Conservation (phyloP, 208 protist genomes). For the Kentomonas sorsogonicus region DNA sequence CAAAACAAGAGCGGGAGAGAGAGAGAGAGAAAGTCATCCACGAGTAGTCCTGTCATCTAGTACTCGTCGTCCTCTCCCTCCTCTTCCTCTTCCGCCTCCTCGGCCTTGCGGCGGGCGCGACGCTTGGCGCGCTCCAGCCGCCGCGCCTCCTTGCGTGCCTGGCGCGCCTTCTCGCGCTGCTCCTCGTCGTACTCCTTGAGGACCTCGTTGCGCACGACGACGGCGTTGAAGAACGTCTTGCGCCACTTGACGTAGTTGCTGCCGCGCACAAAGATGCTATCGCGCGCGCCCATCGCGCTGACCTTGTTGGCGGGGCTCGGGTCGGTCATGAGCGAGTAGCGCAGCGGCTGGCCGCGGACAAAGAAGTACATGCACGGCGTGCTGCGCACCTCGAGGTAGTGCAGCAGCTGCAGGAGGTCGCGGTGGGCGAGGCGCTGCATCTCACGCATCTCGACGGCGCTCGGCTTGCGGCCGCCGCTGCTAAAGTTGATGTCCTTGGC, state of each 20-base stretch:
- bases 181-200: conserved; percentile 59
- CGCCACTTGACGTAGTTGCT: conserved; percentile 69
- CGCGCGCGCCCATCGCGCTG: conserved; percentile 19
- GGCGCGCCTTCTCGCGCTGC: conserved; percentile 31
- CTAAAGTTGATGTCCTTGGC: conserved; percentile 51
- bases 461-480: conserved; percentile 45
- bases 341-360: conserved; percentile 45
- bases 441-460: conserved; percentile 30
- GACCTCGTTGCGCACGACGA: conserved; percentile 68
- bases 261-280: conserved; percentile 42
- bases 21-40: background rate
- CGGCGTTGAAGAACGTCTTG: conserved; percentile 57
- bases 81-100: conserved; percentile 15
- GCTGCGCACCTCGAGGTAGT: conserved; percentile 50
- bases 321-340: conserved; percentile 37
- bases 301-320: conserved; percentile 3
- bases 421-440: conserved; percentile 57
- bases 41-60: no score
- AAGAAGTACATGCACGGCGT: conserved; percentile 80
- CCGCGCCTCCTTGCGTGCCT: conserved; percentile 33
- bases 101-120: conserved; percentile 28
- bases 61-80: conserved; percentile 5
- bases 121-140: conserved; percentile 31
- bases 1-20: no score
- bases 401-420: conserved; percentile 58